A percentile compares a stretch with the other conserved stretches of the same genome.
These are phyloP conservation scores for Saccharomyces hybrid DNA, from an alignment of 1,139 yeast genomes.

Conservation along the genomic window DNA sequence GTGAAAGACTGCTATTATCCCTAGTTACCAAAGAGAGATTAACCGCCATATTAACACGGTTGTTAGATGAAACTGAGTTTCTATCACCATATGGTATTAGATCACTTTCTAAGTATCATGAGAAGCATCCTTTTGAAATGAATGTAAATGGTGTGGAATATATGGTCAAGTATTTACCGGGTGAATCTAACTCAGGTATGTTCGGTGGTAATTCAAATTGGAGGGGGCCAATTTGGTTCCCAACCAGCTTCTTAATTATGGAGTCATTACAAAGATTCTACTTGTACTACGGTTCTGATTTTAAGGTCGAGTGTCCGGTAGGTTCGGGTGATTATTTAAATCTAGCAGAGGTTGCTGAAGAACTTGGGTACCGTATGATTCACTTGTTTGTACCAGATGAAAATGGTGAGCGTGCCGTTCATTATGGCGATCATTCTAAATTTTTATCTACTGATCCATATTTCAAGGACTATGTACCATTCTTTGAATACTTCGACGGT, in stretches of 20 bases:
- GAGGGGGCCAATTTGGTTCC: conserved; percentile 99
- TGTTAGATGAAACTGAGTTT: conserved; percentile 87
- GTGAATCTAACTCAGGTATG: conserved; percentile 90
- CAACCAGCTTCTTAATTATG: conserved; percentile 78
- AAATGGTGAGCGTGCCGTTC: conserved; percentile 66
- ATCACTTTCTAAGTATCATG: conserved; percentile 82
- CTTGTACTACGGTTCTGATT: conserved; percentile 79
- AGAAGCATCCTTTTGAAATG: conserved; percentile 81
- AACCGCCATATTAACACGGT: conserved; percentile 64
- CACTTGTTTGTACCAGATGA: conserved; percentile 70
- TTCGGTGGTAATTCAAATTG: conserved; percentile 97
- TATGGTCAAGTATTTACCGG: conserved; percentile 76
- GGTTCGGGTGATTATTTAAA: conserved; percentile 78
- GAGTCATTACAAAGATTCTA: conserved; percentile 87
- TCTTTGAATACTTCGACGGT: conserved; percentile 89
- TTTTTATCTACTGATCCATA: conserved; percentile 61
- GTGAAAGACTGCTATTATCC: conserved; percentile 75
- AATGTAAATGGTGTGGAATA: conserved; percentile 73
- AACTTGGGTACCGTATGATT: conserved; percentile 80
- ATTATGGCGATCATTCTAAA: conserved; percentile 51
- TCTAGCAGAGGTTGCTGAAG: conserved; percentile 89
- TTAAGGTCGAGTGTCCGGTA: conserved; percentile 85
- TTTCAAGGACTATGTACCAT: conserved; percentile 72
- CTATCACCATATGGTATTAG: conserved; percentile 83
- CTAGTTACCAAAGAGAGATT: conserved; percentile 79